These are phyloP conservation scores for Aspergillus alliaceus DNA, from an alignment of 2,329 filamentous ascomycete species.

Conservation along the genomic window DNA sequence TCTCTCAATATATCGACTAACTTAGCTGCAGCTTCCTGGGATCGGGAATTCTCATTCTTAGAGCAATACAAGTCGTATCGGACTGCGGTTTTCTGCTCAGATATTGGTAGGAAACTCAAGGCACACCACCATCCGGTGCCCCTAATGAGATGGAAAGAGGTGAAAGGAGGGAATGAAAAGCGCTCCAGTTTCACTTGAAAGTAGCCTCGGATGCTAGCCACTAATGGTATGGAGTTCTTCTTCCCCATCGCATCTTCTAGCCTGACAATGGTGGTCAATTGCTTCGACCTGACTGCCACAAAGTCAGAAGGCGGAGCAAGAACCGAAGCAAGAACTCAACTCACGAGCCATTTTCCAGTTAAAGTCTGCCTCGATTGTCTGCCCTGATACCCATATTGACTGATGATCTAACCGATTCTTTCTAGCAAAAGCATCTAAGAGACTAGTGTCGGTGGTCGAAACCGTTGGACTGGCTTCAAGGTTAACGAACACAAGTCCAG, in stretches of 20 bases:
- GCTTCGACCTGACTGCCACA: slow-evolving; percentile 6
- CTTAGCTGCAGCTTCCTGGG: not conserved
- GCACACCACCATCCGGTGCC: slow-evolving; percentile 20
- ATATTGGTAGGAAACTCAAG: slow-evolving; percentile 27
- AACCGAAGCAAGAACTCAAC: not conserved
- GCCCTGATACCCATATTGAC: slow-evolving; percentile 28
- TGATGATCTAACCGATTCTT: slow-evolving; percentile 6
- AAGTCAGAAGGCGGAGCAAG: not conserved
- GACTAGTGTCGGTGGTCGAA: not conserved
- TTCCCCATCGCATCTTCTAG: not conserved
- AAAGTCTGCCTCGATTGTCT: slow-evolving; percentile 27
- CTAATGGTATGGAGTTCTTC: not conserved
- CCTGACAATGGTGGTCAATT: not conserved
- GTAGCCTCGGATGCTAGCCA: not conserved
- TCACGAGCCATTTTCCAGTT: slow-evolving; percentile 37
- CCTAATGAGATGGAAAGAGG: slow-evolving; percentile 23
- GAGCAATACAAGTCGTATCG: slow-evolving; percentile 31
- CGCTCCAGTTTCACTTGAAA: slow-evolving; percentile 1
- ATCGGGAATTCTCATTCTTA: not conserved
- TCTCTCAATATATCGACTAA: slow-evolving; percentile 3
- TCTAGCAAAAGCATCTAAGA: slow-evolving; percentile 15
- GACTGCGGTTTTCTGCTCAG: slow-evolving; percentile 25
- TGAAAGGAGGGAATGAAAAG: slow-evolving; percentile 23
- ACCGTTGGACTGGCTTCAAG: slow-evolving; percentile 15
- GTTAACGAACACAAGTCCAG: slow-evolving; percentile 31